Base-by-base conservation (phyloP, 2,329 filamentous ascomycete species). In the Hirsutella rhossiliensis region DNA sequence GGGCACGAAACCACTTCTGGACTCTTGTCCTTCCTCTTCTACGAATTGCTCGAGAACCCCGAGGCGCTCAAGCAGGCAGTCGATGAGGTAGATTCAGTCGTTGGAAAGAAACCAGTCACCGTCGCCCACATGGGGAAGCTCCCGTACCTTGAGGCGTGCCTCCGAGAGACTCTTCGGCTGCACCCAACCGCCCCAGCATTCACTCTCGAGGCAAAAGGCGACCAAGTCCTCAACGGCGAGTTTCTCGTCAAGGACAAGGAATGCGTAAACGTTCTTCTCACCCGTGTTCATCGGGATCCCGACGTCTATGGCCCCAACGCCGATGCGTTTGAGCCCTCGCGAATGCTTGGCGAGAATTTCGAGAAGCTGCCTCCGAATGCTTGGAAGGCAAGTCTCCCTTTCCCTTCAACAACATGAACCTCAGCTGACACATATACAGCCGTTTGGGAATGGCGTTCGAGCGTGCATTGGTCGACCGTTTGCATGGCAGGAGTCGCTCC, bases 1-100 rank as follows among this genome's bases (percentile, higher is more conserved):
- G 32, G 80, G 1, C 82, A 85, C 48, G 83, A 87, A 52, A 88
- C 84, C 0, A 83, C 83, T 0, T 77, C 78, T 2, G 81, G 81
- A 3, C 62, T 82, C 15, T 58, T 87, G 12, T 75, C 78, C 0
- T 87, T 84, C 54, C 62, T 72, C 0, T 75, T 84, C 42, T 82
- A 80, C 54, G 69, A 80, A 44, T 66, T 88, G 2, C 57, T 84
- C 30, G 80, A 79, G 55, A 69, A 81, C 50, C 82, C 81, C 0
- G 67, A 71, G 2, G 66, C 68, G 2, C 77, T 80, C 48, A 62
- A 62, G 32, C 77, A 77, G 48, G 79, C 80, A 0, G 80, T 81
- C 49, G 58, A 78, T 47, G 83, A 88, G 54, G 77, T 87, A 7
- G 82, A 87, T 52, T 52, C 62, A 0, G 77, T 87, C 1, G 59